phyloP scores from a whole-genome alignment of 2,329 filamentous ascomycete genomes.

The Fusarium nanum region DNA sequence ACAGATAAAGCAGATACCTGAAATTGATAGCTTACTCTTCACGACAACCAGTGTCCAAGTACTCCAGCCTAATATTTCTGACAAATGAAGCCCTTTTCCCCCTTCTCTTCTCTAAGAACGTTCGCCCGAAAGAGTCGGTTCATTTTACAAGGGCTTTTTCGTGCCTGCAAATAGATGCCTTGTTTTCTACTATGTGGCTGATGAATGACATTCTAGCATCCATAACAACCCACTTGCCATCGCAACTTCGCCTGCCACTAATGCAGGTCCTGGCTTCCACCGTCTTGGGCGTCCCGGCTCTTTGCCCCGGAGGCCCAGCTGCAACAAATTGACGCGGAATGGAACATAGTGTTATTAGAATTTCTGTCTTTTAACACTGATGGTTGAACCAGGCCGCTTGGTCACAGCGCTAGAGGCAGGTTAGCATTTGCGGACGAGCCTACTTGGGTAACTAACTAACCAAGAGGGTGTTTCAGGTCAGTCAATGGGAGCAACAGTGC shows the following conservation, averaged over 20 bases:
- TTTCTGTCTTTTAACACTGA: constrained; percentile 27
- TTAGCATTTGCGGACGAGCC: constrained; percentile 40
- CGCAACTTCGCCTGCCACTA: constrained; percentile 40
- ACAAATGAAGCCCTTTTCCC: background rate
- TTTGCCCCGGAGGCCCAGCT: constrained; percentile 33
- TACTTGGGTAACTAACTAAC: background rate
- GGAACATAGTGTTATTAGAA: background rate
- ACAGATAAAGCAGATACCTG: constrained; percentile 21
- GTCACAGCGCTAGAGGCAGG: constrained; percentile 40
- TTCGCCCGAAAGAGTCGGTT: background rate
- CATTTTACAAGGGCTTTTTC: background rate
- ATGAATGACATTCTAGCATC: background rate
- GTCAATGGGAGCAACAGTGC: constrained; percentile 28
- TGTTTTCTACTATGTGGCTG: background rate
- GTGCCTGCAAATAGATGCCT: background rate
- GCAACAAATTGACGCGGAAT: constrained; percentile 30
- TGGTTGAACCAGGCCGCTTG: constrained; percentile 4
- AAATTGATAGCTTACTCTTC: constrained; percentile 6
- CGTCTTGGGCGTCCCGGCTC: constrained; percentile 36
- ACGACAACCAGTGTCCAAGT: background rate
- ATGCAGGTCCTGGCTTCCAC: constrained; percentile 46
- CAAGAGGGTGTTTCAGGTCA: constrained; percentile 45
- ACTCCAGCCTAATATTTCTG: background rate
- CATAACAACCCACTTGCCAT: constrained; percentile 13
- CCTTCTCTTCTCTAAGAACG: background rate